Conservation (phyloP, 805 yeast genomes). For the Yamadazyma paraphyllophila region DNA sequence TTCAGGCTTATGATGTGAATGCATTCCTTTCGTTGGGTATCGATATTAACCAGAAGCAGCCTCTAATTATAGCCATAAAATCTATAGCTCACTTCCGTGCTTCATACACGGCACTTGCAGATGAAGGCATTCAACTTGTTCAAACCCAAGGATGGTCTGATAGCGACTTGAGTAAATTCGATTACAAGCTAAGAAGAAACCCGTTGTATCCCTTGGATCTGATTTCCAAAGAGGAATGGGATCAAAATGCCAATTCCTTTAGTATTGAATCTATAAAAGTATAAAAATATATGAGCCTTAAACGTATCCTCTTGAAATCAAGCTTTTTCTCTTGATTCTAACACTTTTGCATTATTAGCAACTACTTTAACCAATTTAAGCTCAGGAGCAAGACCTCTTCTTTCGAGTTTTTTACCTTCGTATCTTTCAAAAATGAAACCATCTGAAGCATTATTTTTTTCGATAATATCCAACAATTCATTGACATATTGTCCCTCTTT, state of each 20-base stretch:
- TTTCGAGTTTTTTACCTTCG: conserved; percentile 6
- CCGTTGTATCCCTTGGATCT: neutral
- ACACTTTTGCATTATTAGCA: neutral
- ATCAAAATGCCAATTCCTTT: neutral
- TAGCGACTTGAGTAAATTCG: neutral
- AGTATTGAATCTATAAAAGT: neutral
- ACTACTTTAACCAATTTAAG: conserved; percentile 5
- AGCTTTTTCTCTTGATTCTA: neutral
- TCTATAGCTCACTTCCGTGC: conserved; percentile 8
- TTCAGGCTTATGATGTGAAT: conserved; percentile 9
- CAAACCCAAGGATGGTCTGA: conserved; percentile 5
- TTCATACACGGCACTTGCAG: conserved; percentile 4
- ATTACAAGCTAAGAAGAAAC: neutral
- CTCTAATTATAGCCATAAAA: neutral
- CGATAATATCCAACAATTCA: conserved; percentile 25
- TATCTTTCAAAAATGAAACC: conserved; percentile 8
- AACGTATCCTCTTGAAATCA: neutral
- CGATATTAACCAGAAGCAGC: conserved; percentile 2
- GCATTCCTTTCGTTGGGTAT: conserved; percentile 2
- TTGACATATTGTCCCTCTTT: conserved; percentile 60
- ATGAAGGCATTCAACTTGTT: conserved; percentile 1
- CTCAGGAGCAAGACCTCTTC: conserved; percentile 1
- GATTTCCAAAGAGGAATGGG: neutral
- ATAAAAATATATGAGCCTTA: neutral
- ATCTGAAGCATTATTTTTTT: conserved; percentile 1